Evolutionary conservation across 1,284 basidiomycete species (phyloP), one percentile per base, ranked within the genome.

Genomic region (Naganishia sp.): DNA sequence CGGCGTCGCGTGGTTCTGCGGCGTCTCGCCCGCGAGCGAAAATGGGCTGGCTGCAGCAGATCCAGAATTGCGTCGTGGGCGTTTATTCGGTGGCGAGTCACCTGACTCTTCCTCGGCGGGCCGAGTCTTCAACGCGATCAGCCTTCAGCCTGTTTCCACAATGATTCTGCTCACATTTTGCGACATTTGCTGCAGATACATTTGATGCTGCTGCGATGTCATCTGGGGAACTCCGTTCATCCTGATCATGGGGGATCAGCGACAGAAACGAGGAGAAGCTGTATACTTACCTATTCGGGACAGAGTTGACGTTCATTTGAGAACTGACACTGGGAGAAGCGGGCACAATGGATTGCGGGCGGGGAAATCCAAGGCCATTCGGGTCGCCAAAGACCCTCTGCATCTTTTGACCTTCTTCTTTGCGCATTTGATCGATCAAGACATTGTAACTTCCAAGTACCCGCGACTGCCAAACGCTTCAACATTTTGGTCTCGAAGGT

Each of bases 101-200:
- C 52, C 64, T 2, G 52, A 54, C 23, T 69, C 52, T 70, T 70
- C 70, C 73, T 75, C 77, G 46, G 76, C 73, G 48, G 78, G 77
- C 65, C 80, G 76, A 74, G 80, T 80, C 52, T 78, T 76, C 79
- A 23, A 46, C 44, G 28, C 39, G 42, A 50, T 23, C 33, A n/a
- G 45, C 36, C 36, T 39, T 39, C 4, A 39, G 13, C 36, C 36
- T 7, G 36, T 5, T 39, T 5, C 36, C 13, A 13, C 7, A 7
- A 13, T 39, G 10, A 9, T 13, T 13, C 18, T 25, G 23, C 50
- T 46, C 46, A 55, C 54, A 11, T 44, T 23, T 25, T 65, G 63
- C 6, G 52, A 55, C 67, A 66, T 66, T 50, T 68, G 64, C 53
- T 68, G 65, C 36, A 55, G 42, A 33, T 60, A 55, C 42, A 59